phyloP scores from a whole-genome alignment of 1,284 basidiomycete genomes.

The Cutaneotrichosporon cavernicola region DNA sequence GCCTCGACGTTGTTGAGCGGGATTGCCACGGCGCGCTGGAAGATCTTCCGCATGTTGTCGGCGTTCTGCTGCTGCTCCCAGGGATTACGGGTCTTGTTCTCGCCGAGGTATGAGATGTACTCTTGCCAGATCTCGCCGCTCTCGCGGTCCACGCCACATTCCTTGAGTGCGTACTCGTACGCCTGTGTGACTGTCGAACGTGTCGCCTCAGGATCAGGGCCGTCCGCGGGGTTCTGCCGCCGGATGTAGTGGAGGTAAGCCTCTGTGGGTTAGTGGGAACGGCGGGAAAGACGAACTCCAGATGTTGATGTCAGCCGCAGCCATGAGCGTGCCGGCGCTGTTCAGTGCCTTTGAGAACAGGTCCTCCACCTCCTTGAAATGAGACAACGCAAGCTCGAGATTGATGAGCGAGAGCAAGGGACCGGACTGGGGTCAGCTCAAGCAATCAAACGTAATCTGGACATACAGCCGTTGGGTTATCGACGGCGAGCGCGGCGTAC shows the following conservation, averaged over 20 bases:
- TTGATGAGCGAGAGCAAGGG: slow-evolving; percentile 50
- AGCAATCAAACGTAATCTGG: not conserved
- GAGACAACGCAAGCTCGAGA: slow-evolving; percentile 50
- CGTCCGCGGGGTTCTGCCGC: slow-evolving; percentile 49
- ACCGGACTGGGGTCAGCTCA: slow-evolving; percentile 31
- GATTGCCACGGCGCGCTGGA: slow-evolving; percentile 89
- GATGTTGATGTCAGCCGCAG: slow-evolving; percentile 50
- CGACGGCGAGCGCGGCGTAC: slow-evolving; percentile 43
- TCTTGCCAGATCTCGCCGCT: slow-evolving; percentile 62
- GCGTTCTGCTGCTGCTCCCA: slow-evolving; percentile 97
- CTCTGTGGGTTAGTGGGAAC: slow-evolving; percentile 30
- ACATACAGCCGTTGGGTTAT: slow-evolving; percentile 50
- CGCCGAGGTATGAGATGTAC: slow-evolving; percentile 77
- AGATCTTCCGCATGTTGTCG: slow-evolving; percentile 86
- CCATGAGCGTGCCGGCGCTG: slow-evolving; percentile 44
- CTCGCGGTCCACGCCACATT: slow-evolving; percentile 72
- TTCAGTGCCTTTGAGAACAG: slow-evolving; percentile 49
- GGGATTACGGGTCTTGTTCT: slow-evolving; percentile 71
- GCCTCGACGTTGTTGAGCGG: slow-evolving; percentile 90
- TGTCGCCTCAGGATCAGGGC: slow-evolving; percentile 56
- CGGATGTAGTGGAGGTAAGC: slow-evolving; percentile 55
- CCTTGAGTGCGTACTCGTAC: slow-evolving; percentile 89
- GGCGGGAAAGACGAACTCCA: slow-evolving; percentile 46
- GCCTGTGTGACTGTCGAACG: slow-evolving; percentile 77
- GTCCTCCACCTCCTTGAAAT: slow-evolving; percentile 49